Evolutionary conservation across 2,329 filamentous ascomycete species (phyloP), one percentile per base, ranked within the genome.

Genomic region (Xylariaceae sp.): DNA sequence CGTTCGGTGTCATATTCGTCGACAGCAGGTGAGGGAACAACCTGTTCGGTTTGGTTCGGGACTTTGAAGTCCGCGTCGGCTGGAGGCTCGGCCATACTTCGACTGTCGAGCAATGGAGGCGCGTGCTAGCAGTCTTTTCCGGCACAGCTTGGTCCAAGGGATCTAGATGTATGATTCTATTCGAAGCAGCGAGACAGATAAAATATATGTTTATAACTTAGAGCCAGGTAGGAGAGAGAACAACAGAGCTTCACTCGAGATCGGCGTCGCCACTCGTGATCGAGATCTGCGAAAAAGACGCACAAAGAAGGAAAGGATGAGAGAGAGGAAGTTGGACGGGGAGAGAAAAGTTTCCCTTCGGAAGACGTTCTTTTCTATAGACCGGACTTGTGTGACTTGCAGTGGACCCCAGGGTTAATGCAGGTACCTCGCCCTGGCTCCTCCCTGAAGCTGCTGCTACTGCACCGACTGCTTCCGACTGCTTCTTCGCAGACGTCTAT

Each of bases 81-180:
- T 61, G 68, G 62, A 62, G 66, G 66, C 61, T 73, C 67, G 65
- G 76, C 77, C 79, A 81, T 81, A 76, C 74, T 77, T 68, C 23
- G 75, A 77, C 76, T 72, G 66, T 68, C 75, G 71, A 80, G 77
- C 78, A 81, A 81, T 80, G 78, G 78, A 75, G 64, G 73, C 67
- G 78, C 77, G 70, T 81, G 78, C 78, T 77, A 76, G 72, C 70
- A 75, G 77, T 76, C 74, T 74, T 74, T 76, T 75, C 72, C 69
- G 73, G 71, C 68, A 13, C 54, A 23, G 39, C 37, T 30, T 30
- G 23, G 17, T n/a, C 7, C 34, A 3, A 11, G 49, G 4, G 30
- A 35, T n/a, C 7, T 11, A 51, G 11, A 35, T 15, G 49, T 30
- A 30, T 30, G 10, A 13, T 6, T 35, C 4, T 51, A 51, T 11